These are phyloP conservation scores for Hemileccinum impolitum DNA, from an alignment of 768 basidiomycete species.

Conservation along the genomic window DNA sequence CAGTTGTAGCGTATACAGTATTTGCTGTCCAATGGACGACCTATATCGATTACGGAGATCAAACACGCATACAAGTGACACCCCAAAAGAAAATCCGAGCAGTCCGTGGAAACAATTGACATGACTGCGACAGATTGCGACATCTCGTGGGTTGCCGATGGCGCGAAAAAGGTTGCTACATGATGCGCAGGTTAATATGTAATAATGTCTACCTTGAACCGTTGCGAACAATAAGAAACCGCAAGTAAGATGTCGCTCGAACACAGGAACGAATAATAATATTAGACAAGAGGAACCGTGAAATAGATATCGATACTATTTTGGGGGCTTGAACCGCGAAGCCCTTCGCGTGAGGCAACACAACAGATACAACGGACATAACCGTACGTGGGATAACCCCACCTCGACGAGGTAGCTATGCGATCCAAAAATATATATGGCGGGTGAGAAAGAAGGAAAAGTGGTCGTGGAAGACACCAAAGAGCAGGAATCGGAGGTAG, in stretches of 20 bases:
- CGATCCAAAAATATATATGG: slow-evolving; percentile 31
- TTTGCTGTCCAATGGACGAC: too few relatives aligned
- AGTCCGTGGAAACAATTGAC: not conserved
- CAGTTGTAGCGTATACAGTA: too few relatives aligned
- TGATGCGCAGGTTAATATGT: too few relatives aligned
- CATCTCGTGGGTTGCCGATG: not conserved
- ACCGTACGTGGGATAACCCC: slow-evolving; percentile 11
- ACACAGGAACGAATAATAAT: not conserved
- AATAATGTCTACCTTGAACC: not conserved
- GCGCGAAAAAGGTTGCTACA: not conserved
- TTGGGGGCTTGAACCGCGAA: slow-evolving; percentile 45
- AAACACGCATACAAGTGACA: too few relatives aligned
- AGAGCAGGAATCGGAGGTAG: not conserved
- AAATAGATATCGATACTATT: slow-evolving; percentile 31
- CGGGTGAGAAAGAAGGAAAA: slow-evolving; percentile 16
- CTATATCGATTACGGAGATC: too few relatives aligned
- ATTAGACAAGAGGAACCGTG: not conserved
- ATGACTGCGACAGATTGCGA: too few relatives aligned
- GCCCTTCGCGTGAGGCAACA: slow-evolving; percentile 43
- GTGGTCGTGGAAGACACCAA: not conserved
- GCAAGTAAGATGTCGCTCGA: not conserved
- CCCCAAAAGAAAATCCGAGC: not conserved
- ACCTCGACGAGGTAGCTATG: slow-evolving; percentile 16
- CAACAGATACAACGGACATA: slow-evolving; percentile 29
- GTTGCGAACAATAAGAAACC: not conserved